Conservation (phyloP, 2,329 filamentous ascomycete genomes). For the Lasiodiplodia citricola region DNA sequence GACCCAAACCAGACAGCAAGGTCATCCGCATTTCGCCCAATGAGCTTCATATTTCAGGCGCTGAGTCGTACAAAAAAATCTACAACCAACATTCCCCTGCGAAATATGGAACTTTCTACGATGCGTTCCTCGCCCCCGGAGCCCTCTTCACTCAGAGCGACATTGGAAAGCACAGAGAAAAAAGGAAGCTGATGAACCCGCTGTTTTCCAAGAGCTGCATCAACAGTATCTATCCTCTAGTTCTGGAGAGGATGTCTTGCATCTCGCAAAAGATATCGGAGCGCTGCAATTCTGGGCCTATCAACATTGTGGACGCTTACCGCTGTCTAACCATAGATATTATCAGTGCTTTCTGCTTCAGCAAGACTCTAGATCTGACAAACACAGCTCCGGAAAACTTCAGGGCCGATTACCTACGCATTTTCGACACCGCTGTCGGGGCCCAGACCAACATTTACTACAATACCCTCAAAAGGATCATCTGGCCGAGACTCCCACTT, state of each 20-base stretch:
- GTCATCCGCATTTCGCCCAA: neutral
- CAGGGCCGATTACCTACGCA: neutral
- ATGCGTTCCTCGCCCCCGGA: neutral
- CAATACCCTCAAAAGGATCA: neutral
- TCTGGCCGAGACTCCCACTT: neutral
- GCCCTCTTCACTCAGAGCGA: neutral
- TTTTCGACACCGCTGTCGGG: neutral
- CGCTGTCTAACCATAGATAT: constrained; percentile 1
- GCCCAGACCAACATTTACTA: neutral
- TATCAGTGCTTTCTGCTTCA: neutral
- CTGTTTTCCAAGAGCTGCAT: neutral
- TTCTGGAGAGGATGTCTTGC: neutral
- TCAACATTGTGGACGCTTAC: neutral
- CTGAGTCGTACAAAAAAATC: constrained; percentile 1
- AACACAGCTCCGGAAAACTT: neutral
- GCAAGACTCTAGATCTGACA: neutral
- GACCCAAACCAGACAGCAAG: neutral
- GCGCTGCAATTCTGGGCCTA: neutral
- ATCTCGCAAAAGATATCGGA: neutral
- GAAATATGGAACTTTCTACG: neutral
- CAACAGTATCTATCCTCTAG: neutral
- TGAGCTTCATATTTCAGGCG: neutral
- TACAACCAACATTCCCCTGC: neutral
- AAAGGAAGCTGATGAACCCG: neutral
- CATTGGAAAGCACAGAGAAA: neutral